Conservation (phyloP, 2,329 filamentous ascomycete genomes). For the Pseudogymnoascus sp. region DNA sequence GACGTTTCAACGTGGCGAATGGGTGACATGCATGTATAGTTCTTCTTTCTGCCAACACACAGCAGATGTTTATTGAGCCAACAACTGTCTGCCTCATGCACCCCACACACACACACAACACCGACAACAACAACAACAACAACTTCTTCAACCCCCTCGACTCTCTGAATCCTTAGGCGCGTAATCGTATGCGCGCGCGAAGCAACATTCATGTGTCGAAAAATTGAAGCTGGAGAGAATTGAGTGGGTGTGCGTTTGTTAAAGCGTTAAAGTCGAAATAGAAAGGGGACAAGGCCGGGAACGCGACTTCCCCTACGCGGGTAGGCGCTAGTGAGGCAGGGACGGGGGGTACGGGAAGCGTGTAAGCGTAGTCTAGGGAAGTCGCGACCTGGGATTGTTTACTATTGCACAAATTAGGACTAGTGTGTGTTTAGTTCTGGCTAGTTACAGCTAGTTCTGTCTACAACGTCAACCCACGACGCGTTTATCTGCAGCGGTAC, state of each 20-base stretch:
- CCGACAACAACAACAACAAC: not conserved
- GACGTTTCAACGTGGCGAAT: not conserved
- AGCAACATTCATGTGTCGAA: not conserved
- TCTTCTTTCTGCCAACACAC: not conserved
- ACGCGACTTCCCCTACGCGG: conserved; percentile 1
- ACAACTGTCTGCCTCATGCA: not conserved
- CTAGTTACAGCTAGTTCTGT: not conserved
- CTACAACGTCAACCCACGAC: not conserved
- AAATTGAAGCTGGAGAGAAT: not conserved
- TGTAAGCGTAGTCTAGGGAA: not conserved
- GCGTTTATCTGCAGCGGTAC: not conserved
- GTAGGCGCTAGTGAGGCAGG: conserved; percentile 1
- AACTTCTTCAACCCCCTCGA: not conserved
- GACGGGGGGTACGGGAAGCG: not conserved
- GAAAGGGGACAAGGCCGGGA: conserved; percentile 2
- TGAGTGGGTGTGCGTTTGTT: not conserved
- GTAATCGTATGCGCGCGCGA: conserved; percentile 5
- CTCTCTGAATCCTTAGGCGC: not conserved
- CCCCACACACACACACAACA: not conserved
- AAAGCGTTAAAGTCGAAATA: not conserved
- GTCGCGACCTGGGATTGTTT: conserved; percentile 7
- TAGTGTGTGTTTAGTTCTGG: not conserved
- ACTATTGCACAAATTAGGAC: not conserved
- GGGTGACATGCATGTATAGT: not conserved
- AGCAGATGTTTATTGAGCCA: not conserved